Base-by-base conservation (phyloP, 352 stramenopile genomes). In the Phytophthora fragariae region DNA sequence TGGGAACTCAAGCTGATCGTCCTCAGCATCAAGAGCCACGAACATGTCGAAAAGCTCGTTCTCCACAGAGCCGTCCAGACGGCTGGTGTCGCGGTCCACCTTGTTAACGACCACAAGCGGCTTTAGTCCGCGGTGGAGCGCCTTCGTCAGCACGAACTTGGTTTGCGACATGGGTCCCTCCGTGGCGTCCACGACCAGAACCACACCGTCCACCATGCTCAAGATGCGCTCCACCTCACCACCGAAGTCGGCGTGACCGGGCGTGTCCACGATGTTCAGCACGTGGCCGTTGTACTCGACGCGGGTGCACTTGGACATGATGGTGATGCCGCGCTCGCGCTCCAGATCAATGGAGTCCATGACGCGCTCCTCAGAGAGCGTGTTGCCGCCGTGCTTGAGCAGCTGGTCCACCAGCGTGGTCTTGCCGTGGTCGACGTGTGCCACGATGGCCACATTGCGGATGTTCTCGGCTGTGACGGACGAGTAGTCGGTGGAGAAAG, bases 261-360 rank as follows among this genome's bases (percentile, higher is more conserved):
- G 98, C 17, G 97, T 99, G 89, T 99, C 97, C 14, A 99, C 97
- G 39, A 99, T 96, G 81, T 99, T 99, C 67, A 99, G 92, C 57
- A 98, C 87, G 49, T 98, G 85, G 49, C 92, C 97, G 55, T 90
- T 85, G 82, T 98, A 99, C 70, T 98, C 84, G 59, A 99, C 88
- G 33, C 97, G 90, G 53, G 97, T 99, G 67, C 97, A 98, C 85
- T 99, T 99, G 73, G 92, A 98, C 79, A 99, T 99, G 81, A 99
- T 99, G 17, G 98, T 99, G 75, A 99, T 99, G 17, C 98, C 98
- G 17, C 98, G 95, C 84, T 99, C 98, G 58, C 96, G 93, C 88
- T 99, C 98, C 27, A 99, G 76, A 65, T 99, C 97, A 65, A 99
- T 99, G 60, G 90, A 98, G 83, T 99, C 98, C 98, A 99, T 99